Conservation (phyloP, 108 stramenopile species). For the Pseudonitzschia multistriata region DNA sequence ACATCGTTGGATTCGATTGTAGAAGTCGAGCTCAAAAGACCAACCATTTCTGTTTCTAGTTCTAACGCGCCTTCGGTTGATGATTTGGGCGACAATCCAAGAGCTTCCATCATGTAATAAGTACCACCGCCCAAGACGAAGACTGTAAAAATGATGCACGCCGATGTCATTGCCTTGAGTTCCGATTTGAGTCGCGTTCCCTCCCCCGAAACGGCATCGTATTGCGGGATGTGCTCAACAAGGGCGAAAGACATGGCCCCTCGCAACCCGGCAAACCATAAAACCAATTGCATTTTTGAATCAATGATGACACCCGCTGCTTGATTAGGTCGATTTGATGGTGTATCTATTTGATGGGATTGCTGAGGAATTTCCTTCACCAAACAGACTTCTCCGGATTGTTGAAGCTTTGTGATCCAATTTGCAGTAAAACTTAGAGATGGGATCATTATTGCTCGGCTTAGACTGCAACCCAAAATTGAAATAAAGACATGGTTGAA, state of each 20-base stretch:
- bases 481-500: slow-evolving; percentile 58
- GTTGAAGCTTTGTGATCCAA: slow-evolving; percentile 51
- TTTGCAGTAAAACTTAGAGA: slow-evolving; percentile 67
- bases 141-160: slow-evolving; percentile 84
- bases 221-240: slow-evolving; percentile 85
- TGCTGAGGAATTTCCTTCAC: slow-evolving; percentile 20
- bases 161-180: slow-evolving; percentile 87
- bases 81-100: slow-evolving; percentile 55
- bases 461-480: slow-evolving; percentile 66
- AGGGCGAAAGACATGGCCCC: slow-evolving; percentile 91
- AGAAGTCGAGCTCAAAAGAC: not conserved
- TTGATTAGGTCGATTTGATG: slow-evolving; percentile 7
- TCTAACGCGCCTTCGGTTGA: slow-evolving; percentile 7
- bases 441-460: slow-evolving; percentile 81
- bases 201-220: slow-evolving; percentile 70
- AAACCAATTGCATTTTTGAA: slow-evolving; percentile 77
- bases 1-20: not conserved
- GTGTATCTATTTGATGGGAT: not conserved
- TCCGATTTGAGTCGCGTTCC: slow-evolving; percentile 84
- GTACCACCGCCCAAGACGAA: slow-evolving; percentile 84
- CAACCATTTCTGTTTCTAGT: slow-evolving; percentile 31
- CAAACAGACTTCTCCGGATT: slow-evolving; percentile 35
- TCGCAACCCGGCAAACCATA: slow-evolving; percentile 84
- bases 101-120: slow-evolving; percentile 68
- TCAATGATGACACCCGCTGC: slow-evolving; percentile 67